Evolutionary conservation across 345 rosid species (phyloP).

Genomic region (Sonneratia caseolaris): DNA sequence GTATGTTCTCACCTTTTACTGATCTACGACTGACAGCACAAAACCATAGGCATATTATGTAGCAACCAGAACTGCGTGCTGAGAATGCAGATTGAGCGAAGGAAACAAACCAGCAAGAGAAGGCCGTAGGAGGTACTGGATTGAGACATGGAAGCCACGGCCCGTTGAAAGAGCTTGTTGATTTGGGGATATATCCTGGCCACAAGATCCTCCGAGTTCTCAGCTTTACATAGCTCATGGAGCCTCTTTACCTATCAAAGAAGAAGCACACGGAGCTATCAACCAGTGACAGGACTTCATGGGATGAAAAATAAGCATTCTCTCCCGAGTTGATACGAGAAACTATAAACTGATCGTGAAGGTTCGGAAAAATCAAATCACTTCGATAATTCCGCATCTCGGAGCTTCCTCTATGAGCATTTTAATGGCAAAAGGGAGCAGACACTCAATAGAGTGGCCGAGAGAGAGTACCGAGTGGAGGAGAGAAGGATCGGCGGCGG

Average conservation of each 20-base stretch:
- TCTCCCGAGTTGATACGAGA: not conserved
- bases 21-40: not conserved
- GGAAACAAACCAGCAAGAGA: slow-evolving; percentile 59
- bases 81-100: not conserved
- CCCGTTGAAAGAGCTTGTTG: slow-evolving; percentile 86
- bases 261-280: not conserved
- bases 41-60: not conserved
- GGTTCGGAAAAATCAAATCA: not conserved
- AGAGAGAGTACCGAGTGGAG: slow-evolving; percentile 41
- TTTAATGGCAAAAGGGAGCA: not conserved
- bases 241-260: slow-evolving; percentile 57
- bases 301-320: not conserved
- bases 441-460: not conserved
- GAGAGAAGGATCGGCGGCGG: slow-evolving; percentile 63
- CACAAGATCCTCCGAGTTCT: slow-evolving; percentile 69
- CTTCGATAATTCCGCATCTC: not conserved
- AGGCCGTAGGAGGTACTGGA: slow-evolving; percentile 55
- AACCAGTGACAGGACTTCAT: not conserved
- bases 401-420: not conserved
- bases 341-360: not conserved
- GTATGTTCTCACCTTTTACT: not conserved
- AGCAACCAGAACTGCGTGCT: not conserved
- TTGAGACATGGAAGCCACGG: slow-evolving; percentile 62
- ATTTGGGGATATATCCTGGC: slow-evolving; percentile 79
- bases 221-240: slow-evolving; percentile 55